Percentiles rank a stretch among this genome's conserved stretches.
Conservation (phyloP, 257 asterid species). For the Fraxinus americana region DNA sequence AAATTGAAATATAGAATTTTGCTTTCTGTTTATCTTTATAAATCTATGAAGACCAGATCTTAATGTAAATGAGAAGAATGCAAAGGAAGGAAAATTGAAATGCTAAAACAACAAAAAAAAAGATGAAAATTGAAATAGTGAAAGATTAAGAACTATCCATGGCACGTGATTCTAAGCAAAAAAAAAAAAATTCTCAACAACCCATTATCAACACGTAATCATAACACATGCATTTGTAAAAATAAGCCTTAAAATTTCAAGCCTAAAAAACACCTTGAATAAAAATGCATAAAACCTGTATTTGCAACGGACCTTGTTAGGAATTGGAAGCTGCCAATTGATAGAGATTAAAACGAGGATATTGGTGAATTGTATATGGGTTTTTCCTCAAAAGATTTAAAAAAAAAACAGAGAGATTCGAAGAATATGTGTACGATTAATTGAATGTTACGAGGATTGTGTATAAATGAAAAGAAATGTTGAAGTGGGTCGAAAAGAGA, state of each 20-base stretch:
- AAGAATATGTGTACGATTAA: background rate
- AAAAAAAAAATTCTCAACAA: background rate
- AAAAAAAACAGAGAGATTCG: background rate
- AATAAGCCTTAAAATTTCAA: background rate
- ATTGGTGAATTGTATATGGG: background rate
- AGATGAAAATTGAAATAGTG: background rate
- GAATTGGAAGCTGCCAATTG: conserved; percentile 4
- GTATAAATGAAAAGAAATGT: background rate
- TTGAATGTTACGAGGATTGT: conserved; percentile 6
- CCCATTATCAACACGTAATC: background rate
- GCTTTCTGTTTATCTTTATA: background rate
- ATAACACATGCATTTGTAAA: background rate
- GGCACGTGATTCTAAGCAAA: background rate
- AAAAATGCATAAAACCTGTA: background rate
- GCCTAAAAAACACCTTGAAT: background rate
- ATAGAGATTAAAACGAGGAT: background rate
- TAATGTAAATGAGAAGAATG: background rate
- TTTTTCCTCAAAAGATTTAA: background rate
- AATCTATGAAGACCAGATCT: background rate
- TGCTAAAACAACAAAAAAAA: background rate
- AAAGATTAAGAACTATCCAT: background rate
- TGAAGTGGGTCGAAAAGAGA: background rate
- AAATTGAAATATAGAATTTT: background rate
- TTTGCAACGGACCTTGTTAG: background rate
- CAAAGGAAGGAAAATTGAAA: background rate